Evolutionary conservation across 768 basidiomycete genomes (phyloP), one percentile per base, ranked within the genome.

Genomic region (Amyloporia xantha): DNA sequence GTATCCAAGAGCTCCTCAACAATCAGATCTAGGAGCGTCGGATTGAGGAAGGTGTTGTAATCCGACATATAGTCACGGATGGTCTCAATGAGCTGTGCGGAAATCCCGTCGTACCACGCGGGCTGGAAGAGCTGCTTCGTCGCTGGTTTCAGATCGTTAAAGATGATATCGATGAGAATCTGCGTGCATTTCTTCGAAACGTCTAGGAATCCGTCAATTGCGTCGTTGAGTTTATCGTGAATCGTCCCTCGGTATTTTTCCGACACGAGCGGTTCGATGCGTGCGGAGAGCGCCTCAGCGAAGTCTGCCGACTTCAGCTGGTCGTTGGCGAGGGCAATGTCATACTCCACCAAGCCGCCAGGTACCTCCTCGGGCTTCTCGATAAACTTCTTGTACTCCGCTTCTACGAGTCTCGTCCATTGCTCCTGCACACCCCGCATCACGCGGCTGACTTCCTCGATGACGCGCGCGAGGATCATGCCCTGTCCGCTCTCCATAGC

Each of bases 101-200:
- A 80, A 59, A 86, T 78, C 3, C 86, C 85, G 24, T 93, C 91
- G 65, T 98, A 98, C 96, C 96, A 98, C 1, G 75, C 56, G 5
- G 77, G 71, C 50, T 84, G 83, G 76, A 98, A 93, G 30, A 98
- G 74, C 33, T 73, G 75, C 63, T 90, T 92, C 13, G 82, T 86
- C 9, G 87, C 94, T 0, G 86, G 82, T 63, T 86, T 90, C 56
- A 98, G 70, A 64, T 98, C 96, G 66, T 96, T 89, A 73, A 96
- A 92, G 59, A 98, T 84, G 59, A 95, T 82, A 58, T 90, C 88
- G 60, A 99, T 93, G 49, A 99, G 79, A 0, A 87, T 86, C 59
- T 95, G 89, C 19, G 88, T 92, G 72, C 94, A 98, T 64, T 90
- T 91, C 74, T 98, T 98, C 45, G 94, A 94, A 33, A 98, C 91